A percentile compares a stretch with the other conserved stretches of the same genome.
These are phyloP conservation scores for Rubia peregrina DNA, from an alignment of 305 asterid species.

Conservation along the genomic window DNA sequence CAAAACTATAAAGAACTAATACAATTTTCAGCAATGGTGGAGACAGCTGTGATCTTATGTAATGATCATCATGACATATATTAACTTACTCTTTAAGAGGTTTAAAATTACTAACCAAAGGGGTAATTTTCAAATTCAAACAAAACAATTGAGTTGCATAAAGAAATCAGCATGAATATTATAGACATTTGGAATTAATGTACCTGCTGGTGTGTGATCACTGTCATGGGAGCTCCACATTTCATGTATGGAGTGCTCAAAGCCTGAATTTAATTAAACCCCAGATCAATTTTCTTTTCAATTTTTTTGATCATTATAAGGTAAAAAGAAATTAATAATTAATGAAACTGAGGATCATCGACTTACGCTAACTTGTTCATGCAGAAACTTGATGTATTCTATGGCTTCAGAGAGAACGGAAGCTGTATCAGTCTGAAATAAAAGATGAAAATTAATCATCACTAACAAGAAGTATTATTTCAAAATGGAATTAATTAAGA, in stretches of 20 bases:
- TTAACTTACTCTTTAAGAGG: not conserved
- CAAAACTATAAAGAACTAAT: too few species aligned
- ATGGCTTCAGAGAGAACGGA: constrained; percentile 96
- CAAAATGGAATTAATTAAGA: constrained; percentile 15
- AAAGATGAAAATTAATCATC: not conserved
- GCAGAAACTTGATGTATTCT: constrained; percentile 83
- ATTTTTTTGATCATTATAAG: not conserved
- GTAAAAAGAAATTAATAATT: not conserved
- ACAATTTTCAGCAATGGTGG: too few species aligned
- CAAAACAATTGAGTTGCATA: not conserved
- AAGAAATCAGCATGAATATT: not conserved
- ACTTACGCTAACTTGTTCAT: constrained; percentile 88
- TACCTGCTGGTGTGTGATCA: constrained; percentile 68
- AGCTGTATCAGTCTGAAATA: constrained; percentile 89
- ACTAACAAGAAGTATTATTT: not conserved
- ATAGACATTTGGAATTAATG: not conserved
- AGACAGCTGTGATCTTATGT: not conserved
- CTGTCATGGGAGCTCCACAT: constrained; percentile 65
- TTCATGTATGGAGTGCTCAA: constrained; percentile 80
- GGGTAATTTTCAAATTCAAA: not conserved
- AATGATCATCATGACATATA: not conserved
- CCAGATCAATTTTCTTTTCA: not conserved
- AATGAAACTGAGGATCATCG: not conserved
- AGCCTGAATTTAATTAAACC: constrained; percentile 31
- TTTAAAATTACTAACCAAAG: not conserved